Percentiles rank a stretch among this genome's conserved stretches.
These are phyloP conservation scores for Steccherinum ochraceum DNA, from an alignment of 768 basidiomycete species.

Conservation along the genomic window DNA sequence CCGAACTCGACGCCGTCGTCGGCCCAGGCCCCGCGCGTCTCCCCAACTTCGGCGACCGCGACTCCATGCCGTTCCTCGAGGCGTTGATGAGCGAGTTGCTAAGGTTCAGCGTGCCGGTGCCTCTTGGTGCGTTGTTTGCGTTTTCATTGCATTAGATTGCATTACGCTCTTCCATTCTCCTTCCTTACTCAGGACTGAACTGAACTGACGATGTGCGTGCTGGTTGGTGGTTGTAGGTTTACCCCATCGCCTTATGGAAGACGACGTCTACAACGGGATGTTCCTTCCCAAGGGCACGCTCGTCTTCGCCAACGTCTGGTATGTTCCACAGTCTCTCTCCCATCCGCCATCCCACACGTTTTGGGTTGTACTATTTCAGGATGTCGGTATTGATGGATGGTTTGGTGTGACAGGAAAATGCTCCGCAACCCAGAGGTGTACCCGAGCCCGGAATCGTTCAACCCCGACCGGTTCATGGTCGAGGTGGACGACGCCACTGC, in stretches of 20 bases:
- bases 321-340: too few relatives aligned
- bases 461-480: slow-evolving; percentile 45
- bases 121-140: slow-evolving; percentile 37
- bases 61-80: slow-evolving; percentile 51
- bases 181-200: not conserved
- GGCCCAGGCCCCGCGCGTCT: slow-evolving; percentile 40
- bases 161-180: too few relatives aligned
- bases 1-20: slow-evolving; percentile 58
- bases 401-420: slow-evolving; percentile 20
- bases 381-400: not conserved
- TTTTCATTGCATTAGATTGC: not conserved
- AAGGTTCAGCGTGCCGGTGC: slow-evolving; percentile 54
- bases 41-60: slow-evolving; percentile 53
- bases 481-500: slow-evolving; percentile 19
- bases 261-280: slow-evolving; percentile 56
- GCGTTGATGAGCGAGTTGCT: slow-evolving; percentile 48
- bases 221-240: slow-evolving; percentile 49
- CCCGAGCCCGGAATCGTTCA: slow-evolving; percentile 43
- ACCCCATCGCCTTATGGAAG: slow-evolving; percentile 59
- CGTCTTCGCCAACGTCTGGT: slow-evolving; percentile 64
- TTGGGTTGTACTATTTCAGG: not conserved
- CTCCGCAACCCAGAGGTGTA: slow-evolving; percentile 36
- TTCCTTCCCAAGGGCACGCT: slow-evolving; percentile 59
- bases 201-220: not conserved
- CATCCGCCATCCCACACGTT: not conserved